These are phyloP conservation scores for Backusella mclennaniae DNA, from an alignment of 192 early-diverging fungal genomes.

Conservation along the genomic window DNA sequence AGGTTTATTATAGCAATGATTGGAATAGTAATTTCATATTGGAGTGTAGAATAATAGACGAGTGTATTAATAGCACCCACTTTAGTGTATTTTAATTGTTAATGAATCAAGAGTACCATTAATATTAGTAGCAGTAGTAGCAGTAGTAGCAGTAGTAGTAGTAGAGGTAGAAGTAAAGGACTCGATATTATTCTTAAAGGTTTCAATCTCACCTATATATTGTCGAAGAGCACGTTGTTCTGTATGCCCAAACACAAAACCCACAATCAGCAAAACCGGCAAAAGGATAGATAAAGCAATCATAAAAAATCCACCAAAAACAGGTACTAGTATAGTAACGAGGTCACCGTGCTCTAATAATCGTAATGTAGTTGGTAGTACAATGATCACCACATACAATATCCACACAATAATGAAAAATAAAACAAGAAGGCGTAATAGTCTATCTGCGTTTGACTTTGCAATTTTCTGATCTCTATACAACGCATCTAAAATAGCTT, in stretches of 20 bases:
- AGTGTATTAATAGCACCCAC: background rate
- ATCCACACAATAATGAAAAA: background rate
- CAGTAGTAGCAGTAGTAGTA: background rate
- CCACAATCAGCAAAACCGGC: slow-evolving; percentile 17
- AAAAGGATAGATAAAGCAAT: background rate
- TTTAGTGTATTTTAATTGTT: background rate
- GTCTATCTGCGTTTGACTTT: background rate
- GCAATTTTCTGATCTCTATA: background rate
- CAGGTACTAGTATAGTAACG: slow-evolving; percentile 7
- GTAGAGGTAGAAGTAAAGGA: background rate
- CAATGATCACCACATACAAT: slow-evolving; percentile 11
- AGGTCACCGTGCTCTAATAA: background rate
- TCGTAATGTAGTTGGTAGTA: background rate
- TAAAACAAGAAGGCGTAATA: background rate
- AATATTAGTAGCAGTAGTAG: no score
- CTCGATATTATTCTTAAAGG: background rate
- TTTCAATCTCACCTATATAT: slow-evolving; percentile 12
- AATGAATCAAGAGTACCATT: background rate
- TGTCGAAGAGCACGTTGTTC: slow-evolving; percentile 17
- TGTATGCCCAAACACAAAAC: slow-evolving; percentile 25
- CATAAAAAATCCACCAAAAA: slow-evolving; percentile 12
- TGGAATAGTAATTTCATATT: background rate
- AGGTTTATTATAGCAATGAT: background rate
- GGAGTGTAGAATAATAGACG: background rate
- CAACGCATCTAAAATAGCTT: slow-evolving; percentile 1